A percentile compares a stretch with the other conserved stretches of the same genome.
Conservation (phyloP, 106 monocot species). For the Phalaenopsis aphrodite region DNA sequence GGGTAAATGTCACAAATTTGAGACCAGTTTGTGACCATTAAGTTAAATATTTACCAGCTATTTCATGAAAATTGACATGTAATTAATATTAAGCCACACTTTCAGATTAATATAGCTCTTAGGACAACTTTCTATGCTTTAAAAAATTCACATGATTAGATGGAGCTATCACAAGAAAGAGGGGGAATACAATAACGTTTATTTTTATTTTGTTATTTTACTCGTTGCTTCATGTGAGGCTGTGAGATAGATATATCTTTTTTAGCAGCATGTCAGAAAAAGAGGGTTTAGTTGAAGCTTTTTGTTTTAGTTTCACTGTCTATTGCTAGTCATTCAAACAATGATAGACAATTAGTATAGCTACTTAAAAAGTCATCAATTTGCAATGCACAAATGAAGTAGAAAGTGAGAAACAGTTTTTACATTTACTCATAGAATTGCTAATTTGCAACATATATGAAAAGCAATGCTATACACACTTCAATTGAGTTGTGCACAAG, state of each 20-base stretch:
- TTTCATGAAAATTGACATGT: too few relatives aligned
- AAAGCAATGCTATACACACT: too few relatives aligned
- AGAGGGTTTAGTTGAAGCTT: too few relatives aligned
- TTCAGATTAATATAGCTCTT: too few relatives aligned
- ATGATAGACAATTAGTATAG: not conserved
- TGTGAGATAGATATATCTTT: not conserved
- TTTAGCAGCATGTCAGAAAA: not conserved
- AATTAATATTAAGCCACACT: too few relatives aligned
- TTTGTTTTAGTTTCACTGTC: not conserved
- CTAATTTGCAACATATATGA: too few relatives aligned
- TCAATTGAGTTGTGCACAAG: too few relatives aligned
- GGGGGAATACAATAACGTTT: not conserved
- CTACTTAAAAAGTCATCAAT: not conserved
- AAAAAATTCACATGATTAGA: too few relatives aligned
- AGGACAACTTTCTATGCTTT: too few relatives aligned
- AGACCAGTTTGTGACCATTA: not conserved
- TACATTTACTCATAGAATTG: not conserved
- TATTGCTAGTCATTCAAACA: not conserved
- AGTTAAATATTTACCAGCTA: too few relatives aligned
- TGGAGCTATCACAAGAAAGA: not conserved
- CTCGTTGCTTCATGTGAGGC: not conserved
- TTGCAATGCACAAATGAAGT: not conserved
- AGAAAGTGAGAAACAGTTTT: not conserved
- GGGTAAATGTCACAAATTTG: not conserved
- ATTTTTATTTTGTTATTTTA: not conserved